Base-by-base conservation (phyloP, 1,139 yeast genomes). In the Geotrichum restrictum region DNA sequence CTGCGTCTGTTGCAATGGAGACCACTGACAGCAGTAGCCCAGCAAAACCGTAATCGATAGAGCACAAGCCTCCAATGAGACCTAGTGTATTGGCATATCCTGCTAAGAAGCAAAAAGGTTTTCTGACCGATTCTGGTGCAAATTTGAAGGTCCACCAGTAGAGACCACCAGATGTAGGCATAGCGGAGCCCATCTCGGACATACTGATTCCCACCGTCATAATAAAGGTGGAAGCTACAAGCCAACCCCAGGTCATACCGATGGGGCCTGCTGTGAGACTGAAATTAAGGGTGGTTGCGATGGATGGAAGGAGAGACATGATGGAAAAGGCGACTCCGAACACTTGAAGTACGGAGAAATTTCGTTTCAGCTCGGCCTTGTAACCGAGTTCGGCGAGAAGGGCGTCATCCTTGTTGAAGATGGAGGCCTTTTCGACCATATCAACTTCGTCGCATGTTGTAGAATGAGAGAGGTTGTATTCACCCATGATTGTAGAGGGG, bases 121-220 rank as follows among this genome's bases (percentile, higher is more conserved):
- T 69, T 62, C 73, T 68, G 54, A 68, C 60, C 13, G 60, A 63
- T 52, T 67, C 68, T 5, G 83, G 85, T 7, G 85, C 79, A 57
- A 77, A 80, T 61, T 76, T 72, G 61, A 69, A 76, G 1, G 83
- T 78, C 81, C 81, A 79, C 57, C 71, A 72, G 61, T 60, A 60
- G 43, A 83, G 71, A 2, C 88, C 89, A 52, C 89, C 89, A 19
- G 82, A 75, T 1, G 89, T 83, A 43, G 89, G 89, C 61, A 81
- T 79, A 5, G 86, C 77, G 33, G 83, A 77, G 4, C 83, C 83
- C 53, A 83, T 67, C 59, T 82, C 83, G 2, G 85, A 76, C 75
- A 84, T 78, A 1, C 82, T 74, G 13, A 74, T 29, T 7, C 83
- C 85, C 31, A 79, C 72, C 14, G 70, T 69, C 47, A 78, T 61